Conservation (phyloP, 495 filamentous ascomycete genomes). For the Talaromyces nanjingensis region DNA sequence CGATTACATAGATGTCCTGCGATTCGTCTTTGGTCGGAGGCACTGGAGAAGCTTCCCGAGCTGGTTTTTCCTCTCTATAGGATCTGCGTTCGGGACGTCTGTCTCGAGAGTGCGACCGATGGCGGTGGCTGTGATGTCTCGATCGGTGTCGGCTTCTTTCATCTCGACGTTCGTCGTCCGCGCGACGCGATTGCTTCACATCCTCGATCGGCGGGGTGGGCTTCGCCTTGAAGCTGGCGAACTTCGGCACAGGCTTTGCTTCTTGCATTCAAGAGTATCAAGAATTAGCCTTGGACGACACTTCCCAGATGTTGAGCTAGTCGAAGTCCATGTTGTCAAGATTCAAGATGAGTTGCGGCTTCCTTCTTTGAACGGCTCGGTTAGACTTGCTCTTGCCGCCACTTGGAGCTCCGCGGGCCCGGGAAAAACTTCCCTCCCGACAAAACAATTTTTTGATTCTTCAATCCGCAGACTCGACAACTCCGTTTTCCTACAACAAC, state of each 20-base stretch:
- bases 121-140: constrained; percentile 17
- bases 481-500: neutral
- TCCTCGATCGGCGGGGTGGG: constrained; percentile 18
- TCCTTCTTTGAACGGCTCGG: constrained; percentile 1
- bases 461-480: neutral
- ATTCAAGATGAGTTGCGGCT: neutral
- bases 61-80: neutral
- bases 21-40: constrained; percentile 12
- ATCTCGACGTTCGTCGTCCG: constrained; percentile 16
- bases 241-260: constrained; percentile 50
- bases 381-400: constrained; percentile 7
- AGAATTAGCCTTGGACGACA: neutral
- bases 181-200: constrained; percentile 12
- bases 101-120: constrained; percentile 22
- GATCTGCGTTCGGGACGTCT: neutral
- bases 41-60: neutral
- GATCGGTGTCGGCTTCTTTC: constrained; percentile 21
- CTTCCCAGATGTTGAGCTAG: neutral
- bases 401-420: constrained; percentile 1
- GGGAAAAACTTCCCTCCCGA: constrained; percentile 12
- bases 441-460: constrained; percentile 9
- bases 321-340: neutral
- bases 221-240: constrained; percentile 60
- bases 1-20: constrained; percentile 35
- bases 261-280: constrained; percentile 18